Base-by-base conservation (phyloP, 257 asterid genomes). In the Solanum phureja region DNA sequence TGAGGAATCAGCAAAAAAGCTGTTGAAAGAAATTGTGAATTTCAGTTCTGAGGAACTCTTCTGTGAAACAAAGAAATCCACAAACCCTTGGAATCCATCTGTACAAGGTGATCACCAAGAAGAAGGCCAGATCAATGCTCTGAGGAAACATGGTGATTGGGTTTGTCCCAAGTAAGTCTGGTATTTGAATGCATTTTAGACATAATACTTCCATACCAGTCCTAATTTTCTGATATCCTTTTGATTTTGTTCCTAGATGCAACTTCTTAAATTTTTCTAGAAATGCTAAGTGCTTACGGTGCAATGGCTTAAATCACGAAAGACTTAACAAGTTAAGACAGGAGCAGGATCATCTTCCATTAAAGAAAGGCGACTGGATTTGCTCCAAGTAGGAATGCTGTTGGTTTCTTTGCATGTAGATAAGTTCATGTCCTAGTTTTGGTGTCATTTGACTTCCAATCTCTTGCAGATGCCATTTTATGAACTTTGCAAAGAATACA, bases 341-440 rank as follows among this genome's bases (percentile, higher is more conserved):
- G 88, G 98, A 94, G 81, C 96, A 91, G 90, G 97, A 90, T 34
- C 87, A 94, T 86, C 94, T 96, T 87, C 99, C 97, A 8, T 87
- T 93, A 90, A 97, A 94, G 96, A 96, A 94, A 91, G 99, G 99
- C 88, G 99, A 96, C 91, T 96, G 99, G 99, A 91, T 90, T 75
- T 97, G 99, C 86, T 90, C 87, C 74, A 93, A 90, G 99, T 97
- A 92, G 88, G 88, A 49, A 69, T 83, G 60, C 84, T 82, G 21
- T 85, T 52, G 66, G 42, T 75, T 62, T 81, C 31, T 71, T 69
- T 77, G 21, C 66, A 66, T 86, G 12, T 79, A 72, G 69, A 69
- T 79, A 84, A 52, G 49, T 72, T n/a, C 83, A 18, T 33, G 14
- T 86, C 23, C 8, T 86, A 73, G 34, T 81, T 52, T 84, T 46